These are phyloP conservation scores for cucumber (Cucumis sativus) DNA, from an alignment of 306 rosid genomes.

Conservation along the genomic window Cucumber_9930_V3 NC_026659.2:7583001-7583500, in stretches of 20 bases:
- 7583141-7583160: background rate
- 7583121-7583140: background rate
- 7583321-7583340: constrained; percentile 97
- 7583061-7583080: background rate
- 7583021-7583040: constrained; percentile 36
- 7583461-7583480: background rate
- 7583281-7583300: constrained; percentile 75
- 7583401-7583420: constrained; percentile 90
- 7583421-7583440: constrained; percentile 81
- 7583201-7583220: background rate
- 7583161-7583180: background rate
- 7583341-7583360: constrained; percentile 99
- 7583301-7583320: constrained; percentile 98
- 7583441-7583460: constrained; percentile 51
- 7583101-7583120: background rate
- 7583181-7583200: background rate
- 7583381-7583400: constrained; percentile 71
- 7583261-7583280: constrained; percentile 68
- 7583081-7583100: background rate
- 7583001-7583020: constrained; percentile 3
- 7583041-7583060: constrained; percentile 21
- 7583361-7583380: constrained; percentile 87
- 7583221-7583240: constrained; percentile 54
- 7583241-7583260: constrained; percentile 92
- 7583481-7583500: background rate